A percentile compares a stretch with the other conserved stretches of the same genome.
Evolutionary conservation across 192 early-diverging fungal species (phyloP).

Genomic region (Gigaspora rosea): DNA sequence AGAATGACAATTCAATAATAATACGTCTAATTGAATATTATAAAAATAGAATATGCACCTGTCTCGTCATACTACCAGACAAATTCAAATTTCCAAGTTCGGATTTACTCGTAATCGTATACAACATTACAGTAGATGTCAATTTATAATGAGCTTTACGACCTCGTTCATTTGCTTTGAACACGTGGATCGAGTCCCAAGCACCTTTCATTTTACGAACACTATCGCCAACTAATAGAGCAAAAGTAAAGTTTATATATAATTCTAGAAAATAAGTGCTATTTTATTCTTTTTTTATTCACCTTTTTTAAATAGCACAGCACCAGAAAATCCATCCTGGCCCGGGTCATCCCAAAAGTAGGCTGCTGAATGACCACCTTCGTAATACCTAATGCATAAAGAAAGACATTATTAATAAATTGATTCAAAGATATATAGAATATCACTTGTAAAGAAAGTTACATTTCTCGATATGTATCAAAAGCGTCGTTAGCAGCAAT

Average conservation of each 20-base stretch:
- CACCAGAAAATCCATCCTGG: conserved; percentile 86
- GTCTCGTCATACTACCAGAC: conserved; percentile 90
- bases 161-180: conserved; percentile 85
- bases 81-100: conserved; percentile 78
- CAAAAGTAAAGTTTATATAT: not conserved
- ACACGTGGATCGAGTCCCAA: conserved; percentile 99
- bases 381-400: conserved; percentile 66
- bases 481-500: conserved; percentile 93
- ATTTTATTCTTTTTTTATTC: conserved; percentile 1
- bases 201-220: conserved; percentile 81
- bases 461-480: conserved; percentile 93
- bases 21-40: no score
- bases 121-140: conserved; percentile 95
- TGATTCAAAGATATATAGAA: not conserved
- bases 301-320: conserved; percentile 96
- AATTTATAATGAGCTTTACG: conserved; percentile 92
- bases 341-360: conserved; percentile 87
- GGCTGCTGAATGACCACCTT: conserved; percentile 95
- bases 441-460: conserved; percentile 31
- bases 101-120: conserved; percentile 74
- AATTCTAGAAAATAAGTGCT: not conserved
- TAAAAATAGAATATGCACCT: conserved; percentile 50
- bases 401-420: not conserved
- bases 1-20: not conserved
- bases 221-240: conserved; percentile 41